phyloP scores from a whole-genome alignment of 2,329 filamentous ascomycete genomes.

The Penicillium crustosum region DNA sequence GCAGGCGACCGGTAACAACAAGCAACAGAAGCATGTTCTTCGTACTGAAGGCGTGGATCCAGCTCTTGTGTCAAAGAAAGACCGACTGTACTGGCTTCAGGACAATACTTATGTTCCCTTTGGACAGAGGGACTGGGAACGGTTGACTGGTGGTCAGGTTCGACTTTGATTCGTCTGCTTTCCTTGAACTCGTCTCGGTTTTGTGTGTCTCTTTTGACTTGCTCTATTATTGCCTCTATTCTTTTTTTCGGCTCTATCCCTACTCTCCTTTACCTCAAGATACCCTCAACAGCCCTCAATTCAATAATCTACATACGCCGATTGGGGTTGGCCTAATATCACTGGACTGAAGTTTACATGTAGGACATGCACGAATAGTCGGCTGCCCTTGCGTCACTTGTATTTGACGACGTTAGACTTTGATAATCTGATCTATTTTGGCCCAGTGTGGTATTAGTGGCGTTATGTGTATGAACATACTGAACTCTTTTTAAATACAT shows the following conservation, averaged over 20 bases:
- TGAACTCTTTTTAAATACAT: no score
- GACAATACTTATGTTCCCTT: slow-evolving; percentile 69
- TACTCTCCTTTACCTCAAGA: not conserved
- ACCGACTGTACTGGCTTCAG: slow-evolving; percentile 66
- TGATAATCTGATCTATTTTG: not conserved
- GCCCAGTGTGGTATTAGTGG: not conserved
- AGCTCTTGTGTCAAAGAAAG: slow-evolving; percentile 35
- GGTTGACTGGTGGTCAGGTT: slow-evolving; percentile 64
- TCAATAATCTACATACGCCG: not conserved
- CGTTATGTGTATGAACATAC: not conserved
- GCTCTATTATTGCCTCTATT: not conserved
- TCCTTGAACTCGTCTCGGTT: not conserved
- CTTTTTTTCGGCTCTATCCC: not conserved
- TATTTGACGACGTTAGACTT: not conserved
- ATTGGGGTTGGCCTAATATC: not conserved
- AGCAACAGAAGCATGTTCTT: slow-evolving; percentile 78
- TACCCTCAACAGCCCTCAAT: slow-evolving; percentile 3
- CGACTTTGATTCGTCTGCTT: slow-evolving; percentile 57
- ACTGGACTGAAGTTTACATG: not conserved
- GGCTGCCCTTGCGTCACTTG: no score
- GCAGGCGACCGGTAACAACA: slow-evolving; percentile 78
- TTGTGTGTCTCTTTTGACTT: not conserved
- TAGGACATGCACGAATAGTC: not conserved
- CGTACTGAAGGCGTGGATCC: slow-evolving; percentile 74
- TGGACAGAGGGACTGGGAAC: slow-evolving; percentile 64